Base-by-base conservation (phyloP, 176 grass and related monocot species). In the Aegilops speltoides region DNA sequence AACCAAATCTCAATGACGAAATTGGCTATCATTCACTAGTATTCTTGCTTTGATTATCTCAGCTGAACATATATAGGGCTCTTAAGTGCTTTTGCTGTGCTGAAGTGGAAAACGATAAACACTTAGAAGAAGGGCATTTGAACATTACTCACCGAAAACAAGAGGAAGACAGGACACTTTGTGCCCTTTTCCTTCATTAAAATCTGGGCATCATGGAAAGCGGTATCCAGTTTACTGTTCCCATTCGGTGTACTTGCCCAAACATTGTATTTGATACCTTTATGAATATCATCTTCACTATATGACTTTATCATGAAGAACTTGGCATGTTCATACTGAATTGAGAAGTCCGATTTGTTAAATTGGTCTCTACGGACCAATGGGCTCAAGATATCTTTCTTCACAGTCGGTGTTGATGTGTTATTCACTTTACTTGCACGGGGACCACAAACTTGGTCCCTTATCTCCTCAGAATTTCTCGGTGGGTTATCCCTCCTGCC, bases 221-320 rank as follows among this genome's bases (percentile, higher is more conserved):
- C 91, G 46, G 83, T 80, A 91, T 95, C 85, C 64, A 98, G 80
- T 43, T 98, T 98, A 74, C 85, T 83, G 75, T 93, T 95, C 76
- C 95, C 95, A 78, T 87, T 87, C 25, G 87, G 79, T 71, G 95
- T 98, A 87, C 95, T 98, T 78, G 95, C 86, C 95, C 93, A 95
- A 63, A 98, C 93, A 59, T 89, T 93, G 54, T 93, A 95, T 66
- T 95, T 95, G 52, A 98, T 81, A 80, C 89, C 89, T 83, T 95
- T 93, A 84, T 90, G 91, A 88, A 98, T 87, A 64, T 95, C 95
- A 86, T 95, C 91, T 89, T 98, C 91, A 83, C 93, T 95, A 64
- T 85, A 95, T 22, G 95, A 98, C 45, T 98, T 95, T 74, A 98
- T 98, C 86, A 98, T 90, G 60, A 95, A 95, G 86, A 98, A 98